Evolutionary conservation across 2,329 filamentous ascomycete genomes (phyloP).

Genomic region (Monilinia fructicola): DNA sequence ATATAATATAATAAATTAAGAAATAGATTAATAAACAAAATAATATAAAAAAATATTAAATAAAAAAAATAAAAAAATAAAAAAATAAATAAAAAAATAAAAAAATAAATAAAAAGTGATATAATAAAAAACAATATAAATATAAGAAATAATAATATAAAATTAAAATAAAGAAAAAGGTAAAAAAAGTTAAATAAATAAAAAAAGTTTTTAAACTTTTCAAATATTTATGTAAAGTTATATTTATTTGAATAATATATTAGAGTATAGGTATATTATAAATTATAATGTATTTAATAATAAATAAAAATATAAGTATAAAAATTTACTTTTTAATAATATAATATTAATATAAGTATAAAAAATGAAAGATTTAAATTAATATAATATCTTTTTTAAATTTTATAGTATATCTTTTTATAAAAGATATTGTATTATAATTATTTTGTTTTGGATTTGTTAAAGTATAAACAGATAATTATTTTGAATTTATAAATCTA

Average conservation of each 20-base stretch:
- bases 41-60: too few relatives aligned
- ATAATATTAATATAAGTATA: neutral
- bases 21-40: too few relatives aligned
- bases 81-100: neutral
- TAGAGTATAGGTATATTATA: conserved; percentile 4
- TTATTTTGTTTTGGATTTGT: neutral
- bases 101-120: too few relatives aligned
- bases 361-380: neutral
- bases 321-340: neutral
- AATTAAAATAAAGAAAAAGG: neutral
- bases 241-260: neutral
- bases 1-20: too few relatives aligned
- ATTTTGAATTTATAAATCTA: neutral
- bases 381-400: neutral
- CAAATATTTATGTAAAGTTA: neutral
- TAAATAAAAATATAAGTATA: conserved; percentile 1
- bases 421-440: neutral
- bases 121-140: neutral
- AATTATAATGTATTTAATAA: conserved; percentile 1
- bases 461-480: neutral
- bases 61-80: too few relatives aligned
- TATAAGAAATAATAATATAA: neutral
- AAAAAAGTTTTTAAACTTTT: neutral
- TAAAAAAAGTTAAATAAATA: conserved; percentile 8
- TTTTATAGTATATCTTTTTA: neutral